Evolutionary conservation across 2,329 filamentous ascomycete species (phyloP), one percentile per base, ranked within the genome.

Genomic region (Parafenestella ontariensis): DNA sequence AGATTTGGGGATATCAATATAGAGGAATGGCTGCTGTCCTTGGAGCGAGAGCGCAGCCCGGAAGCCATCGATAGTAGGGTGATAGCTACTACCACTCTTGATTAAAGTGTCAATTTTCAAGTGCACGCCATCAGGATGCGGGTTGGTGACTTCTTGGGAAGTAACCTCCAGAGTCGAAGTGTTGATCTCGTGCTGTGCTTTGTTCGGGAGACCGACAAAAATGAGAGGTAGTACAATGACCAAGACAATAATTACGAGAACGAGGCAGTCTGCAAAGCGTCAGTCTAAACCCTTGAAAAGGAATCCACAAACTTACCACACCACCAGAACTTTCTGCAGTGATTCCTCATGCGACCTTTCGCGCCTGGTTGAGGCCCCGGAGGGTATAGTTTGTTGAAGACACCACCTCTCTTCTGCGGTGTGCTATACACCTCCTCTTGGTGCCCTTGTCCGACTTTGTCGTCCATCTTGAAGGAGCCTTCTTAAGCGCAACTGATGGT

Each of bases 131-230:
- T 83, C 70, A 1, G 82, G 70, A 0, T 76, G 73, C 6, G 85
- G 84, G 13, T 83, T 69, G 15, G 76, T 78, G 57, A 87, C 81
- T 34, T 78, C 63, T 66, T 86, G 78, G n/a, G 75, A 71, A 1
- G 76, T 80, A 56, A 87, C 77, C 26, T 78, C 73, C 23, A 87
- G 72, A 3, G 74, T 79, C 1, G 85, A 81, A 28, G 78, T 71
- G 62, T 85, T 79, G 62, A 87, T 79, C 46, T 81, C 79, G 36
- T 70, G 54, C 62, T 87, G 85, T 29, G 84, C 84, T 52, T 84
- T 84, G 28, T 81, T 79, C 17, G 85, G 85, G 63, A 87, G 84
- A 3, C 71, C 85, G 46, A 87, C 85, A 63, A 81, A 87, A 42
- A 87, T 77, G 34, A 88, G 72, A 34, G 87, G 76, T 34, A 84